phyloP scores from a whole-genome alignment of 768 basidiomycete species.

The Pulveroboletus sp. region DNA sequence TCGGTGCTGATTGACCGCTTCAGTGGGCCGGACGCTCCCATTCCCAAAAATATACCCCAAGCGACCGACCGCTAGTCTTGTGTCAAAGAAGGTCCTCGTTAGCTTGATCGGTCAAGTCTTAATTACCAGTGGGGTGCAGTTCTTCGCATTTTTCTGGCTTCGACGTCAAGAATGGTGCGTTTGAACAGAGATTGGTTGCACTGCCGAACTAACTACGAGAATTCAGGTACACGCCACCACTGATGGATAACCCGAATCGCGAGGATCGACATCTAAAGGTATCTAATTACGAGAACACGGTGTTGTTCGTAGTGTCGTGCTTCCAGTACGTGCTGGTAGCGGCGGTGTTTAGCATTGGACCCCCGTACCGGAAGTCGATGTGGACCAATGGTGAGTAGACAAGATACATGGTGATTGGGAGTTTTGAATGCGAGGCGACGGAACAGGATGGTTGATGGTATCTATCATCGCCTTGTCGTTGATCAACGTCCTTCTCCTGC shows the following conservation, averaged over 20 bases:
- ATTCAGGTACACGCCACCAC: conserved; percentile 78
- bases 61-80: conserved; percentile 91
- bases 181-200: background rate
- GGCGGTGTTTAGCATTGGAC: conserved; percentile 96
- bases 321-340: conserved; percentile 99
- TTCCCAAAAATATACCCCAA: conserved; percentile 85
- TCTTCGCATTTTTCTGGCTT: conserved; percentile 90
- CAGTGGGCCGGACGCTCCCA: conserved; percentile 95
- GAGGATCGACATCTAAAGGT: conserved; percentile 74
- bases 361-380: conserved; percentile 92
- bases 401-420: background rate
- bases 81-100: conserved; percentile 91
- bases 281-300: conserved; percentile 89
- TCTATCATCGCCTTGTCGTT: conserved; percentile 65
- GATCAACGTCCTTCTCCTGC: conserved; percentile 76
- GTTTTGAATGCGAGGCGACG: background rate
- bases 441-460: conserved; percentile 74
- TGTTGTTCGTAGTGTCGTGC: conserved; percentile 89
- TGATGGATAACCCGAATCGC: conserved; percentile 40
- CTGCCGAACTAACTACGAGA: background rate
- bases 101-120: conserved; percentile 93
- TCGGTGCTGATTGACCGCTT: conserved; percentile 4
- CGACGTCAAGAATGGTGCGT: conserved; percentile 76
- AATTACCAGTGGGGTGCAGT: conserved; percentile 78
- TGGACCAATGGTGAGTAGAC: conserved; percentile 81